Base-by-base conservation (phyloP, 2,329 filamentous ascomycete species). In the Aspergillus quadrilineatus region DNA sequence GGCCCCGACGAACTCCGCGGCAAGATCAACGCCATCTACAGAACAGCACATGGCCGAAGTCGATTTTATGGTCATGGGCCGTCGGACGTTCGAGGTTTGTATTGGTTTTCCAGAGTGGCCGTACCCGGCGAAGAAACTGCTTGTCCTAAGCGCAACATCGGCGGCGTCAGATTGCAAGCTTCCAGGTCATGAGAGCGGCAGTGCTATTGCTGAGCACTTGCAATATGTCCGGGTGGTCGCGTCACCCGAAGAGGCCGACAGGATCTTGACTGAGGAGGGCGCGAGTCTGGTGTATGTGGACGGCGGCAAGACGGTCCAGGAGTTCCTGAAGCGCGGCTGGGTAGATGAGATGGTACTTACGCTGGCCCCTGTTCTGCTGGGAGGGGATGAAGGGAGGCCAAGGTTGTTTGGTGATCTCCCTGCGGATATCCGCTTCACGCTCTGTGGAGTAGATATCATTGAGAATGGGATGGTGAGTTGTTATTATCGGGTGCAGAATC, bases 321-420 rank as follows among this genome's bases (percentile, higher is more conserved):
- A 45, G 47, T 59, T 56, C 34, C 28, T 59, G 22, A 45, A 17
- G 1, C 34, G 54, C 14, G 57, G 57, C 6, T 59, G 53, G 53
- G 28, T 59, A 7, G 57, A 59, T 50, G 57, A 59, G 54, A 42
- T 57, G 43, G 47, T 59, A 1, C 29, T 59, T 29, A 59, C 57
- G 14, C 26, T 28, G 37, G 49, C 54, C 12, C 54, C 57, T 12
- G 30, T 56, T n/a, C 9, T 59, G 8, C 29, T 59, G 10, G 53
- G 36, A 2, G 48, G 53, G 4, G 12, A 29, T 1, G 53, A 50
- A 12, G 50, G 39, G 4, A 39, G 22, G 4, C 42, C 26, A 6
- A 29, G 10, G 2, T 32, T 59, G 34, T 59, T 56, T 51, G 42
- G 29, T 9, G 15, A 36, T 10, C 12, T 55, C 26, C 7, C 14